A percentile compares a stretch with the other conserved stretches of the same genome.
These are phyloP conservation scores for Melampsora abietis-canadensis DNA, from an alignment of 1,284 basidiomycete genomes.

Conservation along the genomic window DNA sequence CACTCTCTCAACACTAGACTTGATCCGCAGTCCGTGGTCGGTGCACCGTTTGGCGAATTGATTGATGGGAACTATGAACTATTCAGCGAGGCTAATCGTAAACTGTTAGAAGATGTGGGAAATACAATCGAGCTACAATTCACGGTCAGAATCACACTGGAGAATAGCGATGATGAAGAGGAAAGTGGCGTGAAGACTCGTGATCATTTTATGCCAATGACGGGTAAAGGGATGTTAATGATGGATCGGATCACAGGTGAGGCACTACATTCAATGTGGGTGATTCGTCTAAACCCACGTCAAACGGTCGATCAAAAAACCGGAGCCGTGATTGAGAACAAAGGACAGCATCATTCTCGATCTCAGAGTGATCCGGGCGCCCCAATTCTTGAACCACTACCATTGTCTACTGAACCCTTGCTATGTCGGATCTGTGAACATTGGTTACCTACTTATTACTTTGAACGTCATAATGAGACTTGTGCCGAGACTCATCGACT, in stretches of 20 bases:
- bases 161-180: constrained; percentile 50
- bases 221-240: constrained; percentile 98
- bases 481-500: constrained; percentile 94
- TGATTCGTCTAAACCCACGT: constrained; percentile 68
- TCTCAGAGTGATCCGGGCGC: constrained; percentile 51
- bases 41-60: constrained; percentile 74
- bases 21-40: constrained; percentile 76
- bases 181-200: constrained; percentile 49
- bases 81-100: constrained; percentile 81
- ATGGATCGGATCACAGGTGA: constrained; percentile 78
- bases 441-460: constrained; percentile 96
- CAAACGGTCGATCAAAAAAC: constrained; percentile 47
- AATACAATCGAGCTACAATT: constrained; percentile 92
- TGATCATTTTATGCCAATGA: constrained; percentile 76
- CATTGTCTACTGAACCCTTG: constrained; percentile 66
- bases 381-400: constrained; percentile 63
- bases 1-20: constrained; percentile 58
- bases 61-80: constrained; percentile 79
- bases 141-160: constrained; percentile 50
- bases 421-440: constrained; percentile 98
- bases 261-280: constrained; percentile 98
- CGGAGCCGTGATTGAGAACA: constrained; percentile 57
- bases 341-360: constrained; percentile 55
- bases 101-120: constrained; percentile 82
- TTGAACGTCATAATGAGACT: constrained; percentile 99